Evolutionary conservation across 768 basidiomycete genomes (phyloP).

Genomic region (Flagelloscypha sp.): DNA sequence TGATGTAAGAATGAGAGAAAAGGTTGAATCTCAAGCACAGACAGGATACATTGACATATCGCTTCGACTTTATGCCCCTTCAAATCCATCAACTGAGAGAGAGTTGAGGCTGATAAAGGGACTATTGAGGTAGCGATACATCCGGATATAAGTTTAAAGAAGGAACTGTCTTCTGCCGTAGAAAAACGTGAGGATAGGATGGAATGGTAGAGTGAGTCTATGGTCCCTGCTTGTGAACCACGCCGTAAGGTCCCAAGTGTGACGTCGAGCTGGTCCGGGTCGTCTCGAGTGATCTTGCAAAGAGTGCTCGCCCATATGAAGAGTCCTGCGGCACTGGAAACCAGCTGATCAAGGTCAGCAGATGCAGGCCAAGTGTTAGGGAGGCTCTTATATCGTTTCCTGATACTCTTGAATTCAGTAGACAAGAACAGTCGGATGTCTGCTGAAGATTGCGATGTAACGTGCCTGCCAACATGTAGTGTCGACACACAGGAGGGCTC

Average conservation of each 20-base stretch:
- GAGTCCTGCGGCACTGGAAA: slow-evolving; percentile 18
- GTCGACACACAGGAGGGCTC: no score
- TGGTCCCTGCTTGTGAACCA: slow-evolving; percentile 9
- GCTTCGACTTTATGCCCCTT: no score
- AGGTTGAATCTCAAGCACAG: slow-evolving; percentile 12
- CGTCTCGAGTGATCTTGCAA: no score
- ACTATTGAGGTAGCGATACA: slow-evolving; percentile 15
- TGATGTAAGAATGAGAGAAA: slow-evolving; percentile 15
- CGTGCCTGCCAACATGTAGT: no score
- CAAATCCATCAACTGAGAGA: slow-evolving; percentile 7
- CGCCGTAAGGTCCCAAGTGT: slow-evolving; percentile 10
- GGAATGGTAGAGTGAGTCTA: slow-evolving; percentile 12
- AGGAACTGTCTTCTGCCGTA: slow-evolving; percentile 14
- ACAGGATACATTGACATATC: no score
- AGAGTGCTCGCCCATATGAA: slow-evolving; percentile 22
- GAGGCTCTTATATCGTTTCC: slow-evolving; percentile 9
- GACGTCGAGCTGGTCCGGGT: no score
- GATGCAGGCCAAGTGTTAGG: slow-evolving; percentile 13
- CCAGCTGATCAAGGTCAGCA: slow-evolving; percentile 12
- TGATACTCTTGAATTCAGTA: slow-evolving; percentile 10
- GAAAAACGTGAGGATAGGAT: no score
- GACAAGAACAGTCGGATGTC: slow-evolving; percentile 19
- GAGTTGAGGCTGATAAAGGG: slow-evolving; percentile 12
- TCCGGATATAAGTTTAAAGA: slow-evolving; percentile 14
- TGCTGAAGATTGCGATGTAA: slow-evolving; percentile 9